These are phyloP conservation scores for Penicillium subrubescens DNA, from an alignment of 495 filamentous ascomycete genomes.

Conservation along the genomic window DNA sequence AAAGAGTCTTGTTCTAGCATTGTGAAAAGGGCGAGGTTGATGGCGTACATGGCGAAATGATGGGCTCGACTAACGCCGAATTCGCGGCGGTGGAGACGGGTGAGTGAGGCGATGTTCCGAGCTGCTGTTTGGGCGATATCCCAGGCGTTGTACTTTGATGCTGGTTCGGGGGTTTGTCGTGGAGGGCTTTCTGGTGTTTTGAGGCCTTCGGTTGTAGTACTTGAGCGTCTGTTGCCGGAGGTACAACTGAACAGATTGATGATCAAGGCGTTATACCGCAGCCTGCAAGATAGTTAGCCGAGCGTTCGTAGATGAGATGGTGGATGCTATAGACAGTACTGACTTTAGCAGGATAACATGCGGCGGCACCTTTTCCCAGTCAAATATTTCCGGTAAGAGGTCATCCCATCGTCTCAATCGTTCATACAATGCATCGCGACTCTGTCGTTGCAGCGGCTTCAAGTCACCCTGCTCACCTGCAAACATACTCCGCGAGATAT, in stretches of 20 bases:
- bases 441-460: conserved; percentile 18
- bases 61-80: conserved; percentile 45
- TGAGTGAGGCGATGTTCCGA: conserved; percentile 36
- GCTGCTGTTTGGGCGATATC: conserved; percentile 34
- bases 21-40: conserved; percentile 47
- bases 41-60: conserved; percentile 47
- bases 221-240: conserved; percentile 22
- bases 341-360: conserved; percentile 45
- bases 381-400: conserved; percentile 28
- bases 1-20: conserved; percentile 38
- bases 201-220: conserved; percentile 19
- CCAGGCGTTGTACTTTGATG: conserved; percentile 28
- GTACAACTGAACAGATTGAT: conserved; percentile 44
- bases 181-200: conserved; percentile 41
- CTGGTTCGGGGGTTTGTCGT: conserved; percentile 16
- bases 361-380: conserved; percentile 32
- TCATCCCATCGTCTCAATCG: conserved; percentile 39
- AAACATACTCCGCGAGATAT: conserved; percentile 46
- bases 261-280: conserved; percentile 42
- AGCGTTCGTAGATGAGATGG: not conserved
- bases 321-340: not conserved
- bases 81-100: conserved; percentile 38
- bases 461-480: conserved; percentile 12
- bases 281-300: conserved; percentile 23
- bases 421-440: conserved; percentile 36